Conservation (phyloP, 1,284 basidiomycete species). For the Heterobasidion occidentale region DNA sequence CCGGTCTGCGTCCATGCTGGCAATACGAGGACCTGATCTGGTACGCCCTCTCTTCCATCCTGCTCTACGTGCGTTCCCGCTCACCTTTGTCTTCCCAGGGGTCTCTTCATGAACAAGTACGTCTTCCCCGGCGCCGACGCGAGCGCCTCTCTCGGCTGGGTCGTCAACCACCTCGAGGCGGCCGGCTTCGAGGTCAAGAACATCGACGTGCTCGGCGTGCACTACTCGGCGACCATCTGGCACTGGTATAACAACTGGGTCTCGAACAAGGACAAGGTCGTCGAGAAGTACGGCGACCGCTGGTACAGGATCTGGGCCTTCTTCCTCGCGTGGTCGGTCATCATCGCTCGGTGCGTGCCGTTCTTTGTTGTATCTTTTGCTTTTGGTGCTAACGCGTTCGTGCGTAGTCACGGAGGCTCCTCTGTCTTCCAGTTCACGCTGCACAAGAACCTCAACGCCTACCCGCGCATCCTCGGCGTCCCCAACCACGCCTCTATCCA, state of each 20-base stretch:
- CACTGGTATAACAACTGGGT: conserved; percentile 97
- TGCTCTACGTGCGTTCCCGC: background rate
- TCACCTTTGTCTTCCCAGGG: conserved; percentile 33
- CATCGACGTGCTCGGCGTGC: conserved; percentile 93
- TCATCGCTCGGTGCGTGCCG: conserved; percentile 40
- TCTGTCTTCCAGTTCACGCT: conserved; percentile 94
- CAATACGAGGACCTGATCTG: conserved; percentile 98
- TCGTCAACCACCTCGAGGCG: conserved; percentile 78
- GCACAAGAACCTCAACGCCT: conserved; percentile 96
- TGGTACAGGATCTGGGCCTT: conserved; percentile 91
- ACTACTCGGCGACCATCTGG: conserved; percentile 93
- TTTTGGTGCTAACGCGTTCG: background rate
- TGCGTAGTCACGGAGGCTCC: conserved; percentile 59
- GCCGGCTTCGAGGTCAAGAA: conserved; percentile 97
- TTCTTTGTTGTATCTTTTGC: conserved; percentile 19
- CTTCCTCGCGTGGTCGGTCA: conserved; percentile 81
- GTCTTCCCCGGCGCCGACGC: conserved; percentile 98
- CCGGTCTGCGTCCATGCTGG: conserved; percentile 90
- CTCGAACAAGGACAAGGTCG: conserved; percentile 81
- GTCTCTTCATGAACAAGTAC: conserved; percentile 94
- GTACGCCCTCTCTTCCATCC: conserved; percentile 28
- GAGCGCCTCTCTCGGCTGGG: conserved; percentile 93
- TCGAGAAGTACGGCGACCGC: conserved; percentile 83
- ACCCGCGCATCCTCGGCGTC: conserved; percentile 80
- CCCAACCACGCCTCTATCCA: conserved; percentile 71